phyloP scores from a whole-genome alignment of 495 filamentous ascomycete species.

The Hyaloscypha variabilis region DNA sequence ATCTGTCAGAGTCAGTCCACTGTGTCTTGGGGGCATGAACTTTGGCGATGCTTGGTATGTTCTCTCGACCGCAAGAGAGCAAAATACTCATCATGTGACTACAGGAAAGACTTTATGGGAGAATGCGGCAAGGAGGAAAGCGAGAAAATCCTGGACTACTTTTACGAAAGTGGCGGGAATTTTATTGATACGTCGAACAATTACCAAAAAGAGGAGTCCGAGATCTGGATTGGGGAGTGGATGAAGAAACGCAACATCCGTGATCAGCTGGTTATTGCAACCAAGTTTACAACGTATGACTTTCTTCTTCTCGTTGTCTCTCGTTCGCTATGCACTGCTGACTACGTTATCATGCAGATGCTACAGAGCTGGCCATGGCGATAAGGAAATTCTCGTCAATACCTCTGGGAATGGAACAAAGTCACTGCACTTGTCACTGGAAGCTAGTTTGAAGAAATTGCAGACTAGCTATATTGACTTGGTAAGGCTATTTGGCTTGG shows the following conservation, averaged over 20 bases:
- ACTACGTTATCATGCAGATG: neutral
- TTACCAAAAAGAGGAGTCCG: conserved; percentile 56
- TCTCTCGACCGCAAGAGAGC: neutral
- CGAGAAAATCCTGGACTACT: conserved; percentile 69
- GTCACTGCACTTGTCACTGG: conserved; percentile 54
- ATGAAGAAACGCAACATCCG: conserved; percentile 53
- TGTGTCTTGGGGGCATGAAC: conserved; percentile 66
- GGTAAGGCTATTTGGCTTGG: neutral
- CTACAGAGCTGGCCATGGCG: conserved; percentile 37
- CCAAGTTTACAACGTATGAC: conserved; percentile 62
- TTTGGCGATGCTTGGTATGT: conserved; percentile 58
- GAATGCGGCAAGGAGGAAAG: conserved; percentile 60
- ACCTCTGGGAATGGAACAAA: conserved; percentile 61
- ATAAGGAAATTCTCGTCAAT: conserved; percentile 57
- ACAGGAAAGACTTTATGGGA: conserved; percentile 51
- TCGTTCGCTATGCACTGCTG: too few species aligned
- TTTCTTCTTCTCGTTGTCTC: too few species aligned
- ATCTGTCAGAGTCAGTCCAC: conserved; percentile 57
- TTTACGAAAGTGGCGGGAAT: conserved; percentile 69
- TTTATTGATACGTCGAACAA: conserved; percentile 67
- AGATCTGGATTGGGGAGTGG: conserved; percentile 79
- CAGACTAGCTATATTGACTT: conserved; percentile 69
- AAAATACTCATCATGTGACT: neutral
- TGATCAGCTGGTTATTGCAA: conserved; percentile 69
- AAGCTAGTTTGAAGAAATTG: conserved; percentile 59